Conservation (phyloP, 2,329 filamentous ascomycete species). For the Aspergillus spinulosporus region DNA sequence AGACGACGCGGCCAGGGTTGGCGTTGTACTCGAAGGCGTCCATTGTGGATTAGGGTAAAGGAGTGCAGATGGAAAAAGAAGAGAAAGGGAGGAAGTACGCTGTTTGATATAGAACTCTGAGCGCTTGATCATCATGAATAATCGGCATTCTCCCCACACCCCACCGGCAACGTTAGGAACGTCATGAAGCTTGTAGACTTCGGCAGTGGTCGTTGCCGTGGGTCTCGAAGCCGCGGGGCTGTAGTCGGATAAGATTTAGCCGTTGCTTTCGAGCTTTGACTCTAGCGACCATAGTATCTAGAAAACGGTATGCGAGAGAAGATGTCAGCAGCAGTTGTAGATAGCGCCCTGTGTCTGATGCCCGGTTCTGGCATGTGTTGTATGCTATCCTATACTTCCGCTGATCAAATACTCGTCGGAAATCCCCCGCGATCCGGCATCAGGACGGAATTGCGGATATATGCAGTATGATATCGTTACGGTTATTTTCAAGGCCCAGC, state of each 20-base stretch:
- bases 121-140: slow-evolving; percentile 29
- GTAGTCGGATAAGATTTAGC: neutral
- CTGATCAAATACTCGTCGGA: neutral
- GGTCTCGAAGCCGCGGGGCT: slow-evolving; percentile 17
- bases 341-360: neutral
- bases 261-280: neutral
- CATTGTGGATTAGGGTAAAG: slow-evolving; percentile 37
- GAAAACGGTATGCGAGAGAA: too few species aligned
- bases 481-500: neutral
- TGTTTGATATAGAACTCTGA: neutral
- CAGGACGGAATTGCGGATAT: neutral
- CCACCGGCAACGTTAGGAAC: slow-evolving; percentile 17
- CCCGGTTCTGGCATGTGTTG: neutral
- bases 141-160: slow-evolving; percentile 23
- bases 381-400: neutral
- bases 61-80: neutral
- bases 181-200: slow-evolving; percentile 18
- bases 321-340: neutral
- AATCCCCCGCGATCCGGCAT: slow-evolving; percentile 9
- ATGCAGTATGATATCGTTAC: neutral
- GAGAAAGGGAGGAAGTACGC: neutral
- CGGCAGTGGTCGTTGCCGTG: slow-evolving; percentile 20
- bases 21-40: slow-evolving; percentile 58
- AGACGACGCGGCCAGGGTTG: slow-evolving; percentile 57
- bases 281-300: neutral